Evolutionary conservation across 768 basidiomycete genomes (phyloP), one percentile per base, ranked within the genome.

Genomic region (Lentinula detonsa): DNA sequence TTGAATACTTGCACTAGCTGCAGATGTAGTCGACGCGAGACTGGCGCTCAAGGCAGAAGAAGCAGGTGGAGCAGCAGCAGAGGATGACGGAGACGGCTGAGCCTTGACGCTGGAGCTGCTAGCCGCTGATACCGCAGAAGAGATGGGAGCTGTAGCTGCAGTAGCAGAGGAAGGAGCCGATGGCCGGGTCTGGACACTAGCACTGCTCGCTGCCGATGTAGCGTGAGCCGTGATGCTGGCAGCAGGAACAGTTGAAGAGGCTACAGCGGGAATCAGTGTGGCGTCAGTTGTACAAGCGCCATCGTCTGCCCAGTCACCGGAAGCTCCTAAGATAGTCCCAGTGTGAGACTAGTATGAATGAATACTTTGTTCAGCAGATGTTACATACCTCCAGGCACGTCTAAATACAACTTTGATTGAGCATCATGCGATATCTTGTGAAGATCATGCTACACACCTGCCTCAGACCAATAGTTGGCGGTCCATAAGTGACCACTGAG

Each of bases 401-500:
- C 75, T 65, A 23, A 18, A 33, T 39, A 13, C 10, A 42, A 16
- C 2, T 10, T 28, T 46, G 15, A 51, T 33, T 51, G 13, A 51
- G 50, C 7, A 16, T n/a, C 4, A 33, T 33, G 9, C 15, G 4
- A 51, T 15, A 28, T 34, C 9, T 16, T 34, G 10, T 3, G 13
- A 34, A 51, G 7, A 49, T 31, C 9, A 51, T 33, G 11, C 9
- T 9, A 58, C 66, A 35, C 55, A 69, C 81, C 78, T 23, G 68
- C 66, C 46, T 80, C 69, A 9, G 71, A 73, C 82, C 83, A 84
- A 75, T 76, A 80, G 57, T 74, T 67, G 4, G 81, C 81, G 1
- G 72, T 76, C 82, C 82, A 84, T 9, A 82, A 70, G 62, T 81
- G 68, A 10, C 80, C 78, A 57, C 82, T 82, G 52, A 34, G 1